These are phyloP conservation scores for Calonectria crousiana DNA, from an alignment of 2,329 filamentous ascomycete genomes.

Conservation along the genomic window DNA sequence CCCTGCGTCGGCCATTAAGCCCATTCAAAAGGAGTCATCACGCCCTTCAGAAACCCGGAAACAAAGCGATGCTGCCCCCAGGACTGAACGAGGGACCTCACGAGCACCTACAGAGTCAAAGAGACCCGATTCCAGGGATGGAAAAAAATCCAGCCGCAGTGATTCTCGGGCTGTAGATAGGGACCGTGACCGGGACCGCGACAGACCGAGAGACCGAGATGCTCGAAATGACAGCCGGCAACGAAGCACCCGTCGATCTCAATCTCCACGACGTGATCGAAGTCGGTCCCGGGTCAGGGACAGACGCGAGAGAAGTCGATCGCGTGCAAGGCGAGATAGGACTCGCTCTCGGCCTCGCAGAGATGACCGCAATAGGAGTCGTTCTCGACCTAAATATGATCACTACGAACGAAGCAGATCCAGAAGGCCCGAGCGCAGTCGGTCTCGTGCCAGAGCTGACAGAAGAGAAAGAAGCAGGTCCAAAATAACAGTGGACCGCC, in stretches of 20 bases:
- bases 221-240: conserved; percentile 46
- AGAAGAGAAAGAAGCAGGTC: conserved; percentile 51
- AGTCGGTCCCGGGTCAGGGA: conserved; percentile 49
- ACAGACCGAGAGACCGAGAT: conserved; percentile 46
- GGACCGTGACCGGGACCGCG: conserved; percentile 42
- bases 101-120: conserved; percentile 47
- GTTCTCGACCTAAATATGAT: conserved; percentile 49
- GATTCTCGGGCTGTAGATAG: conserved; percentile 45
- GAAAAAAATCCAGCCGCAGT: conserved; percentile 50
- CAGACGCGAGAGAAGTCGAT: conserved; percentile 53
- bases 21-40: conserved; percentile 61
- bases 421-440: conserved; percentile 52
- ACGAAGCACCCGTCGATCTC: conserved; percentile 52
- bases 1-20: conserved; percentile 70
- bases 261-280: conserved; percentile 52
- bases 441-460: conserved; percentile 49
- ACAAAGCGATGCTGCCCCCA: conserved; percentile 45
- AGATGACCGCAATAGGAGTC: conserved; percentile 49
- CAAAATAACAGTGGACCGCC: conserved; percentile 36
- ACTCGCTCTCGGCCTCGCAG: conserved; percentile 54
- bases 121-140: conserved; percentile 40
- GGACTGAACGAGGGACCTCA: conserved; percentile 51
- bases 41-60: conserved; percentile 59
- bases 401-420: conserved; percentile 52
- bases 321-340: conserved; percentile 52